A percentile compares a stretch with the other conserved stretches of the same genome.
These are phyloP conservation scores for Tolypocladium ophioglossoides DNA, from an alignment of 2,329 filamentous ascomycete genomes.

Conservation along the genomic window DNA sequence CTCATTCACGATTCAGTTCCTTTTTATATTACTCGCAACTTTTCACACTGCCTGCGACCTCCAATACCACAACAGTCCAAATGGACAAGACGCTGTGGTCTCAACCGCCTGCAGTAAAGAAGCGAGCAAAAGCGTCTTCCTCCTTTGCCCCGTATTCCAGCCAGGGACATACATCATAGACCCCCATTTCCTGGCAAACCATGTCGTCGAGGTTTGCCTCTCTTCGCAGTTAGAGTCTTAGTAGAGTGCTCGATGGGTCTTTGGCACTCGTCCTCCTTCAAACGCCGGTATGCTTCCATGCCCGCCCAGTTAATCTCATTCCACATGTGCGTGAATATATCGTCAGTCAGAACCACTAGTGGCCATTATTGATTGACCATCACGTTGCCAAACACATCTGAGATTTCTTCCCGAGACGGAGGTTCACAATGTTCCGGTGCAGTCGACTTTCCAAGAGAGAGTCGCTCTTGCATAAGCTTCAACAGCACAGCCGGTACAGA, in stretches of 20 bases:
- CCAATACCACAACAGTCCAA: background rate
- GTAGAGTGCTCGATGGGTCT: background rate
- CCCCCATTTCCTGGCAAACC: background rate
- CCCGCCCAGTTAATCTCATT: constrained; percentile 36
- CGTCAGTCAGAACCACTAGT: background rate
- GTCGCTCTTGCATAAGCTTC: constrained; percentile 77
- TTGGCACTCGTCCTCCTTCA: background rate
- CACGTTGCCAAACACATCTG: constrained; percentile 44
- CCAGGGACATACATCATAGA: background rate
- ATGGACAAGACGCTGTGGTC: constrained; percentile 3
- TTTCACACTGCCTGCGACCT: background rate
- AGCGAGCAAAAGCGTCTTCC: background rate
- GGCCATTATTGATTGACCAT: constrained; percentile 32
- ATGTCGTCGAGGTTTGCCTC: background rate
- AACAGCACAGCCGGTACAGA: constrained; percentile 69
- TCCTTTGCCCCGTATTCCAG: background rate
- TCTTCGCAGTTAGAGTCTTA: background rate
- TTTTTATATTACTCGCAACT: background rate
- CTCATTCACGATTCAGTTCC: background rate
- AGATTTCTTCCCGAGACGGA: constrained; percentile 39
- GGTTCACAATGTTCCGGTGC: constrained; percentile 25
- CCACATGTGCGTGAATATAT: background rate
- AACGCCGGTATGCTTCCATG: constrained; percentile 22
- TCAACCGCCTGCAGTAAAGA: background rate
- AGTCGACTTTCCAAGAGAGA: constrained; percentile 45